Percentiles rank a stretch among this genome's conserved stretches.
phyloP scores from a whole-genome alignment of 306 rosid genomes.

The Malus sieversii region DNA sequence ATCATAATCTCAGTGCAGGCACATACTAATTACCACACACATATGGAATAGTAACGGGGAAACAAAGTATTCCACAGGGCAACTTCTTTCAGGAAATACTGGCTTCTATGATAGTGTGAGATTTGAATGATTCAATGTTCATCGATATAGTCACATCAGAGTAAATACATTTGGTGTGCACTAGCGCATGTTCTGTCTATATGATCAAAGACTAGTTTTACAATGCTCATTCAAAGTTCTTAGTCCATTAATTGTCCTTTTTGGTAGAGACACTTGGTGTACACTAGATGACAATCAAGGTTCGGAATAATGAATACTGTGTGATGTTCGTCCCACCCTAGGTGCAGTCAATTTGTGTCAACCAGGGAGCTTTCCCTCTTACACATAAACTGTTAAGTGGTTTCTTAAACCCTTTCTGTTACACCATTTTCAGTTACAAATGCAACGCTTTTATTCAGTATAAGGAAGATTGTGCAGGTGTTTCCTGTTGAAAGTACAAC shows the following conservation, averaged over 20 bases:
- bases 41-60: background rate
- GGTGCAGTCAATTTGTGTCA: background rate
- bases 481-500: too few relatives aligned
- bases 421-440: too few relatives aligned
- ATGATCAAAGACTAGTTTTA: too few relatives aligned
- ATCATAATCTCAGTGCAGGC: background rate
- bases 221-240: too few relatives aligned
- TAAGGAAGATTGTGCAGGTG: too few relatives aligned
- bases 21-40: background rate
- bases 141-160: background rate
- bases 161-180: background rate
- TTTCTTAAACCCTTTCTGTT: background rate
- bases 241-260: too few relatives aligned
- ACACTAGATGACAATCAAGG: too few relatives aligned
- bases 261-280: too few relatives aligned
- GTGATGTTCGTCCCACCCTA: too few relatives aligned
- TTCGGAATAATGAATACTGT: too few relatives aligned
- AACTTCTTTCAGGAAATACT: background rate
- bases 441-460: too few relatives aligned
- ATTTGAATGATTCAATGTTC: background rate
- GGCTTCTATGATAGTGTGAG: background rate
- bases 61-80: background rate
- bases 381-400: background rate
- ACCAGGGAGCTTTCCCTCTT: background rate
- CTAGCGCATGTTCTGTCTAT: too few relatives aligned